phyloP scores from a whole-genome alignment of 768 basidiomycete species.

The Saitozyma sp. region DNA sequence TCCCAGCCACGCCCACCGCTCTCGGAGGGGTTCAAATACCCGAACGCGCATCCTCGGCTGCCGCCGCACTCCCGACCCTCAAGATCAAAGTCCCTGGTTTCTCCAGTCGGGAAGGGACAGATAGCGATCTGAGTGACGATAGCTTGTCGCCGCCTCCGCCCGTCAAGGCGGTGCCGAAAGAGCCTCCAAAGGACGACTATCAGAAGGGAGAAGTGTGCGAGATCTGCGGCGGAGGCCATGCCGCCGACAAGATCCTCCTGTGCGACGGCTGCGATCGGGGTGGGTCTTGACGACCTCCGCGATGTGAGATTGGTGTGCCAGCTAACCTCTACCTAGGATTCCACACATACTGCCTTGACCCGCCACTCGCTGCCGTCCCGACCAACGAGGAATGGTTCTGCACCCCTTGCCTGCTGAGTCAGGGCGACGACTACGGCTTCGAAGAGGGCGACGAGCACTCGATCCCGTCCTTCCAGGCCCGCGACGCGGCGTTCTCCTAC shows the following conservation, averaged over 20 bases:
- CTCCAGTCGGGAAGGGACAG: conserved; percentile 32
- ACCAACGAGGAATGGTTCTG: conserved; percentile 92
- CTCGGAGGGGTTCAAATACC: neutral
- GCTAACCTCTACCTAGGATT: conserved; percentile 64
- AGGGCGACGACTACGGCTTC: conserved; percentile 95
- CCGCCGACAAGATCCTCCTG: conserved; percentile 86
- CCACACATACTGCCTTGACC: conserved; percentile 95
- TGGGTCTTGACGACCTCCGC: conserved; percentile 42
- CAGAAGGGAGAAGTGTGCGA: conserved; percentile 66
- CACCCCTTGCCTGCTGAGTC: conserved; percentile 82
- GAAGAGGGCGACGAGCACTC: conserved; percentile 97
- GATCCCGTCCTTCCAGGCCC: conserved; percentile 83
- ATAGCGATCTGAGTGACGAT: conserved; percentile 42
- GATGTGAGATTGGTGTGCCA: conserved; percentile 5
- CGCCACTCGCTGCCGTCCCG: conserved; percentile 79
- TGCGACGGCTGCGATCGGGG: conserved; percentile 84
- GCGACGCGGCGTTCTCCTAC: conserved; percentile 83
- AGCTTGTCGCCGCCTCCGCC: conserved; percentile 16
- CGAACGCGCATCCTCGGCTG: neutral
- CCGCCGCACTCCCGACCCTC: neutral
- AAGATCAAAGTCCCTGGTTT: conserved; percentile 44
- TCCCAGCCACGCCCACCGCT: neutral
- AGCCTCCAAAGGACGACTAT: conserved; percentile 16
- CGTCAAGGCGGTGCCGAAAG: neutral
- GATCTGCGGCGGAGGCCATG: conserved; percentile 84